Evolutionary conservation across 2,329 filamentous ascomycete species (phyloP).

Genomic region (Penicillium sp.): DNA sequence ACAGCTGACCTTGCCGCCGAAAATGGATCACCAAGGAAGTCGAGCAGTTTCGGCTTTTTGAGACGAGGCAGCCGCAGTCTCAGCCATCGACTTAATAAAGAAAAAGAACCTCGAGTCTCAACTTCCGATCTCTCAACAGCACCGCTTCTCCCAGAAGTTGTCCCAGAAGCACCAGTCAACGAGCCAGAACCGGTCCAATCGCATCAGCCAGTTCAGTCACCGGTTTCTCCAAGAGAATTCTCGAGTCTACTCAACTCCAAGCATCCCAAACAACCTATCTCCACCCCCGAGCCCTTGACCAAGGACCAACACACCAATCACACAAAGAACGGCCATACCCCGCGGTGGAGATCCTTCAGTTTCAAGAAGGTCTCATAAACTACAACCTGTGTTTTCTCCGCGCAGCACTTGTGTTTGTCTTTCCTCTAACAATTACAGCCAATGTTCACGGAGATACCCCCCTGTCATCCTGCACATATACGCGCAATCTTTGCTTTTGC

Average conservation of each 20-base stretch:
- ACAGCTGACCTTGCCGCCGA: conserved; percentile 52
- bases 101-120: conserved; percentile 37
- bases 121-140: conserved; percentile 26
- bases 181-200: not conserved
- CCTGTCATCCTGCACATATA: conserved; percentile 21
- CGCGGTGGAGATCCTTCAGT: conserved; percentile 27
- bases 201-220: conserved; percentile 10
- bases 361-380: conserved; percentile 23
- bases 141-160: conserved; percentile 11
- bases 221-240: conserved; percentile 15
- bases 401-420: conserved; percentile 12
- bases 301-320: conserved; percentile 14
- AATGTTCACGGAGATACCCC: conserved; percentile 23
- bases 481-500: conserved; percentile 24
- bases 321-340: conserved; percentile 18
- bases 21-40: conserved; percentile 41
- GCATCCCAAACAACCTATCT: conserved; percentile 21
- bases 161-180: conserved; percentile 19
- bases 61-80: conserved; percentile 75
- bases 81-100: conserved; percentile 63
- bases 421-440: conserved; percentile 12
- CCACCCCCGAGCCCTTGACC: conserved; percentile 10
- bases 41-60: conserved; percentile 60
- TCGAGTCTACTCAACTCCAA: conserved; percentile 16
- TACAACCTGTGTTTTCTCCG: conserved; percentile 1